These are phyloP conservation scores for Nemania serpens DNA, from an alignment of 2,329 filamentous ascomycete species.

Conservation along the genomic window DNA sequence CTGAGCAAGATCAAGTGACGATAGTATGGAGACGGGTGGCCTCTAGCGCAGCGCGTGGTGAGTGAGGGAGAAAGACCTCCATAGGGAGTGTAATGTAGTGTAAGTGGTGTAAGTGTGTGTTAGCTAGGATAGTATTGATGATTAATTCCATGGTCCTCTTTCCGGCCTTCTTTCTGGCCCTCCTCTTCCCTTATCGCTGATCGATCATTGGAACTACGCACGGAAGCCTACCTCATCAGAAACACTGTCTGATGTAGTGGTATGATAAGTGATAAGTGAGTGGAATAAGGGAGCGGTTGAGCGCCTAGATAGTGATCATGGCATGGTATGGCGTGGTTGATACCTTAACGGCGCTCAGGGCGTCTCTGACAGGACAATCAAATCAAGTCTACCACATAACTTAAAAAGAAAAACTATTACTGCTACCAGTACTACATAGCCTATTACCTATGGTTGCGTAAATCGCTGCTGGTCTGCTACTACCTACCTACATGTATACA, in stretches of 20 bases:
- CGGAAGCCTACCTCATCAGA: constrained; percentile 25
- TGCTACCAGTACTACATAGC: constrained; percentile 1
- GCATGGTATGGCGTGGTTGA: constrained; percentile 21
- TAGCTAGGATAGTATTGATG: neutral
- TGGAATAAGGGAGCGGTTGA: neutral
- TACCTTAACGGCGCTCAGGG: constrained; percentile 25
- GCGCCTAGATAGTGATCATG: too few species aligned
- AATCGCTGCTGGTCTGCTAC: neutral
- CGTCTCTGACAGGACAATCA: constrained; percentile 2
- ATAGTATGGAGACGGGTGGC: constrained; percentile 14
- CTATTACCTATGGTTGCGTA: neutral
- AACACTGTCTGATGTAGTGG: constrained; percentile 20
- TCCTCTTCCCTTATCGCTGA: constrained; percentile 22
- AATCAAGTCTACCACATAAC: neutral
- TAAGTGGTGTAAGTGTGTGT: neutral
- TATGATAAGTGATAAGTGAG: constrained; percentile 21
- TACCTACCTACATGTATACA: neutral
- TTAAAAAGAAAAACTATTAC: too few species aligned
- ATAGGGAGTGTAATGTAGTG: too few species aligned
- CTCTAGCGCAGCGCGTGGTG: constrained; percentile 13
- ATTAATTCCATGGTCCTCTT: constrained; percentile 11
- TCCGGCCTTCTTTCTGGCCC: neutral
- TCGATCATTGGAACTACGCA: constrained; percentile 18
- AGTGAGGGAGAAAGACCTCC: too few species aligned
- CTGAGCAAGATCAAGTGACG: constrained; percentile 18